Evolutionary conservation across 1,139 yeast species (phyloP).

Genomic region (Pichia sorboxylosa): DNA sequence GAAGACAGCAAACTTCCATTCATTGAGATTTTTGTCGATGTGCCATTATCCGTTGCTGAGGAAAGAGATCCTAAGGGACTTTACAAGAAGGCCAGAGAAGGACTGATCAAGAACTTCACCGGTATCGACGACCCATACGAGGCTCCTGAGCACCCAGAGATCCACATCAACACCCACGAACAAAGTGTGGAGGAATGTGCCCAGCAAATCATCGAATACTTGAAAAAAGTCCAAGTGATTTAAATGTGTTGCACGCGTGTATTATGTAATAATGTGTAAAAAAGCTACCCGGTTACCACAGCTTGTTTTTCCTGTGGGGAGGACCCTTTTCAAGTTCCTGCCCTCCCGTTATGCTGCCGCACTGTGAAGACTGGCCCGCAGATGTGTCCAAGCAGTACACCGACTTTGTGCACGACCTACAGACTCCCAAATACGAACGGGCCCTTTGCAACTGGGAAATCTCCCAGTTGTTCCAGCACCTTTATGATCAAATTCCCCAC

Average conservation of each 20-base stretch:
- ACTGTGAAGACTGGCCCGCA: slow-evolving; percentile 29
- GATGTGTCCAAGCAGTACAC: slow-evolving; percentile 27
- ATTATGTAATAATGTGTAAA: no score
- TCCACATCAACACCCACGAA: slow-evolving; percentile 66
- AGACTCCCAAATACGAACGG: slow-evolving; percentile 42
- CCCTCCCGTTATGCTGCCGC: no score
- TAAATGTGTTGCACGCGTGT: no score
- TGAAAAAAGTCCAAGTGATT: slow-evolving; percentile 25
- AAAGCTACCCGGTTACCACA: no score
- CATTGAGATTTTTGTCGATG: slow-evolving; percentile 84
- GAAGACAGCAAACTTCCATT: slow-evolving; percentile 66
- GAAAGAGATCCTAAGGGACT: slow-evolving; percentile 94
- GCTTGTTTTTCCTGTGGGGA: no score
- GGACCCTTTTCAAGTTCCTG: no score
- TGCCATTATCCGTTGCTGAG: slow-evolving; percentile 88
- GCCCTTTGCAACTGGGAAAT: slow-evolving; percentile 44
- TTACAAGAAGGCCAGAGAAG: slow-evolving; percentile 93
- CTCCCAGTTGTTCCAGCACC: slow-evolving; percentile 30
- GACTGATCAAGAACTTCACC: slow-evolving; percentile 86
- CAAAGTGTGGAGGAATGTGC: slow-evolving; percentile 74
- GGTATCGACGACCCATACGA: slow-evolving; percentile 95
- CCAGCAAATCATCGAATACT: slow-evolving; percentile 55
- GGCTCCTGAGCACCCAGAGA: slow-evolving; percentile 76
- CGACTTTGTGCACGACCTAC: slow-evolving; percentile 35
- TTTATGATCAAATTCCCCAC: no score